Evolutionary conservation across 2,329 filamentous ascomycete genomes (phyloP).

Genomic region (Hymenoscyphus salicellus): DNA sequence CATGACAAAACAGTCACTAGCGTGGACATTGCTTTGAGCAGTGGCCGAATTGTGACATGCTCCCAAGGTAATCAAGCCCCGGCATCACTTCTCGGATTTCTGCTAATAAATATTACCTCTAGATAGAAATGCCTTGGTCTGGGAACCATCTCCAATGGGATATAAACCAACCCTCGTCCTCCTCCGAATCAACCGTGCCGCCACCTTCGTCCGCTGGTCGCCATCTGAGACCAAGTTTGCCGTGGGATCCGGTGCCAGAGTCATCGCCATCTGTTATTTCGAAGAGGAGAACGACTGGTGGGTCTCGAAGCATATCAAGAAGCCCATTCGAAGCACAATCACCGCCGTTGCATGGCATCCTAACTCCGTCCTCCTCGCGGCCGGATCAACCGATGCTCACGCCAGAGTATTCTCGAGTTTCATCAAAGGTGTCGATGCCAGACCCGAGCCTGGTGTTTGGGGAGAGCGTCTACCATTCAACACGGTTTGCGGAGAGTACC

Average conservation of each 20-base stretch:
- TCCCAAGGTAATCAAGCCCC: constrained; percentile 68
- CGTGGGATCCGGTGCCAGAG: constrained; percentile 89
- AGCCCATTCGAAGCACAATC: constrained; percentile 95
- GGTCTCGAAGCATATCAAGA: constrained; percentile 99
- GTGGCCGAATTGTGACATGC: constrained; percentile 93
- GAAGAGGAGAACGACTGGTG: constrained; percentile 99
- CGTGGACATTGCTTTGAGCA: constrained; percentile 88
- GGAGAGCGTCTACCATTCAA: constrained; percentile 96
- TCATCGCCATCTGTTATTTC: constrained; percentile 97
- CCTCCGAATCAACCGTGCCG: constrained; percentile 92
- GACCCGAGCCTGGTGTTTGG: constrained; percentile 85
- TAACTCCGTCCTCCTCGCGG: constrained; percentile 90
- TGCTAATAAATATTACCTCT: constrained; percentile 16
- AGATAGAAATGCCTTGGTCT: constrained; percentile 98
- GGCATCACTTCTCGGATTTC: not conserved
- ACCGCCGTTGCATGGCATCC: constrained; percentile 96
- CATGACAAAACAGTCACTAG: constrained; percentile 97
- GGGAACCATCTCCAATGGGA: constrained; percentile 87
- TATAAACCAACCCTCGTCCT: constrained; percentile 98
- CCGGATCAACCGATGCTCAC: constrained; percentile 95
- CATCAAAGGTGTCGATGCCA: constrained; percentile 88
- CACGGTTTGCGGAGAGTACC: constrained; percentile 92
- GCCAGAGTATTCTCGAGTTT: constrained; percentile 92
- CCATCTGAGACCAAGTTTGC: constrained; percentile 97
- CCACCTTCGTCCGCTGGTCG: constrained; percentile 96